Conservation (phyloP, 495 filamentous ascomycete species). For the Pseudoneurospora amorphoporcata region DNA sequence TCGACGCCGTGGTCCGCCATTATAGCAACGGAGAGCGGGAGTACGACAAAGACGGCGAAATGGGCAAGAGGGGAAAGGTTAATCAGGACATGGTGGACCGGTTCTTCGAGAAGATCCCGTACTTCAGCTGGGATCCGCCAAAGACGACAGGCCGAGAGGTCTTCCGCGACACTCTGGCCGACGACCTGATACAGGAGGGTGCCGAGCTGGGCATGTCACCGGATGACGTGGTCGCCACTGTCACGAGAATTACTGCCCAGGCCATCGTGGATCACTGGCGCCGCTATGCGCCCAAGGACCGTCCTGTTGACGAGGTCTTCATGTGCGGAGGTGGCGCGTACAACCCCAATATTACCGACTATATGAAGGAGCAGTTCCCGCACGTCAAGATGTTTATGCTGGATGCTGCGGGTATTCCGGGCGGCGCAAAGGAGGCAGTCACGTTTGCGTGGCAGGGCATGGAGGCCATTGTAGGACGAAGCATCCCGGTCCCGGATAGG, state of each 20-base stretch:
- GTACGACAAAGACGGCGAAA: conserved; percentile 41
- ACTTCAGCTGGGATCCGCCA: conserved; percentile 39
- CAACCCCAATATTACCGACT: conserved; percentile 45
- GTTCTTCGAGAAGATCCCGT: conserved; percentile 35
- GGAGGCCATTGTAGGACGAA: conserved; percentile 42
- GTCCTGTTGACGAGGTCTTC: conserved; percentile 44
- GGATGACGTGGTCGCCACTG: conserved; percentile 44
- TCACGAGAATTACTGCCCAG: conserved; percentile 47
- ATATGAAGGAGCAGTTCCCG: conserved; percentile 40
- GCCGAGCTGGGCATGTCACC: conserved; percentile 31
- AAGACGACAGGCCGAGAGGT: conserved; percentile 51
- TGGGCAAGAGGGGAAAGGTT: conserved; percentile 42
- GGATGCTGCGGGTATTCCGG: conserved; percentile 44
- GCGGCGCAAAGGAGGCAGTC: conserved; percentile 47
- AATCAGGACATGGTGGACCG: conserved; percentile 44
- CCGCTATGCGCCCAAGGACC: conserved; percentile 35
- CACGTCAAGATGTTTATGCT: conserved; percentile 42
- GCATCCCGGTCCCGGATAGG: conserved; percentile 41
- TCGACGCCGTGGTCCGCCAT: conserved; percentile 36
- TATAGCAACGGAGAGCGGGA: conserved; percentile 34
- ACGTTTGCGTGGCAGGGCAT: conserved; percentile 48
- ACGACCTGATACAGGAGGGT: conserved; percentile 37
- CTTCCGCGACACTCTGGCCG: conserved; percentile 43
- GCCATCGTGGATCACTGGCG: conserved; percentile 47
- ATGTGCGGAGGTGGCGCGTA: conserved; percentile 50